Percentiles rank a stretch among this genome's conserved stretches.
phyloP scores from a whole-genome alignment of 169 alveolate genomes.

The Eimeria tenella region DNA sequence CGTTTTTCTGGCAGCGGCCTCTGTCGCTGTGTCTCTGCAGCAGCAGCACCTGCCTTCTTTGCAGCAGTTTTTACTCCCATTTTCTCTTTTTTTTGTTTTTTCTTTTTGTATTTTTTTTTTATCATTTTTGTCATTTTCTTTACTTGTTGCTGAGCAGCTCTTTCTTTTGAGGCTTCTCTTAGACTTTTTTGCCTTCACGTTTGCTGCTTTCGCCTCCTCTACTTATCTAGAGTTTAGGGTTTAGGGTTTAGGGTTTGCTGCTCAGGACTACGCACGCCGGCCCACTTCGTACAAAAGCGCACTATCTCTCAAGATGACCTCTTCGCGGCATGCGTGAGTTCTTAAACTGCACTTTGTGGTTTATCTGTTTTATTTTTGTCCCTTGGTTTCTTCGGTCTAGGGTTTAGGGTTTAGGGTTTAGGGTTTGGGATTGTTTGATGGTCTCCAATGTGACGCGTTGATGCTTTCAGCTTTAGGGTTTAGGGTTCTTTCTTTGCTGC shows the following conservation, averaged over 20 bases:
- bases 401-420: not conserved
- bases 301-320: slow-evolving; percentile 32
- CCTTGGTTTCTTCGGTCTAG: not conserved
- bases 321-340: slow-evolving; percentile 17
- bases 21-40: not conserved
- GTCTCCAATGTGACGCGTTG: no score
- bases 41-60: not conserved
- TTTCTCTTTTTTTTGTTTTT: not conserved
- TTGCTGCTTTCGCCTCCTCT: not conserved
- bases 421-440: no score
- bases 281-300: slow-evolving; percentile 79
- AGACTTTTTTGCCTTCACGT: not conserved
- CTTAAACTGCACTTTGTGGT: no score
- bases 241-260: not conserved
- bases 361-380: no score
- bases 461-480: not conserved
- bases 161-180: not conserved
- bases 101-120: no score
- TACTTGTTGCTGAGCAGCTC: not conserved
- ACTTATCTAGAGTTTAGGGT: not conserved
- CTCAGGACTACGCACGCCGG: slow-evolving; percentile 76
- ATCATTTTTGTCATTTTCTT: not conserved
- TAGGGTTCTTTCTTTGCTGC: not conserved
- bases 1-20: not conserved
- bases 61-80: not conserved